Evolutionary conservation across 2,329 filamentous ascomycete species (phyloP).

Genomic region (Graphilbum fragrans): DNA sequence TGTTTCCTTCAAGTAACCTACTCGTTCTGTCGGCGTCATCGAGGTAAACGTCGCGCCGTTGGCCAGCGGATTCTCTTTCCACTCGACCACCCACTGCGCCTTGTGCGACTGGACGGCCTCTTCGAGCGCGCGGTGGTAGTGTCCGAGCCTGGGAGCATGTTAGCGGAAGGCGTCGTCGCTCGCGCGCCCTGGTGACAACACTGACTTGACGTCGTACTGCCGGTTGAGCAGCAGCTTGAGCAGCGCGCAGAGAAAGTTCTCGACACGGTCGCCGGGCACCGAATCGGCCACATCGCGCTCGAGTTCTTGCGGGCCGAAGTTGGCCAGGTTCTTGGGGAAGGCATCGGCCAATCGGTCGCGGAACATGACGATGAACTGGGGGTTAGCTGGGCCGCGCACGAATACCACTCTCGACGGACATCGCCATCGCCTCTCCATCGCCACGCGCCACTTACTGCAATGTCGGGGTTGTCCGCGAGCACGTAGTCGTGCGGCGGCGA

Average conservation of each 20-base stretch:
- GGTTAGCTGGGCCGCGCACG: neutral
- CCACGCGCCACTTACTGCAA: conserved; percentile 62
- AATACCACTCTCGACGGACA: neutral
- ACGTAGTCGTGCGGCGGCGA: conserved; percentile 87
- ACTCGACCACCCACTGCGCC: conserved; percentile 75
- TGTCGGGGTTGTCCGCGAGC: conserved; percentile 79
- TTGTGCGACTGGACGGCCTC: conserved; percentile 81
- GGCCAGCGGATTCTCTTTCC: conserved; percentile 75
- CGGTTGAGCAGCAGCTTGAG: conserved; percentile 83
- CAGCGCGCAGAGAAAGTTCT: conserved; percentile 80
- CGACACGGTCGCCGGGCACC: conserved; percentile 70
- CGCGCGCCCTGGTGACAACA: neutral
- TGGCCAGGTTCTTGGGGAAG: conserved; percentile 75
- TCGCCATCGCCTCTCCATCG: neutral
- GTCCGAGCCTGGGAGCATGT: conserved; percentile 54
- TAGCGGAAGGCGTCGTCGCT: no score
- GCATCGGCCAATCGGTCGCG: conserved; percentile 82
- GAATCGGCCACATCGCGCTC: conserved; percentile 73
- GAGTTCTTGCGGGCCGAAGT: conserved; percentile 91
- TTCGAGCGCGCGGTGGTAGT: conserved; percentile 86
- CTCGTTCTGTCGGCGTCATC: conserved; percentile 71
- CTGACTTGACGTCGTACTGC: conserved; percentile 98
- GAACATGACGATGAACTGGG: conserved; percentile 95
- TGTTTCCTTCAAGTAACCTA: no score
- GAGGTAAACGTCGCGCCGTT: conserved; percentile 70